phyloP scores from a whole-genome alignment of 352 stramenopile species.

The Phytophthora capsici region DNA sequence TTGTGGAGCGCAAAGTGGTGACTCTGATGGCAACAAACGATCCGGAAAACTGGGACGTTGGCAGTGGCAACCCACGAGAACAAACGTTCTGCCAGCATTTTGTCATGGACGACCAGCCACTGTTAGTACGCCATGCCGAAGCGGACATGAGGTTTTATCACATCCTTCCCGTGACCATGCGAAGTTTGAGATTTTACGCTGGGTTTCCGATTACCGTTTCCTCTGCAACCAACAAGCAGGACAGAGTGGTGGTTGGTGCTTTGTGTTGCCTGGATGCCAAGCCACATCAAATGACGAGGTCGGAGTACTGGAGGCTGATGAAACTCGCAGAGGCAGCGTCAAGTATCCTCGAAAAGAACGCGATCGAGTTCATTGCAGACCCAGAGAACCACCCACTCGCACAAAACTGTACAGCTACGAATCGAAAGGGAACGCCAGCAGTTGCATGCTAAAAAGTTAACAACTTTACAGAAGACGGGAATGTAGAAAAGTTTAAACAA shows the following conservation, averaged over 20 bases:
- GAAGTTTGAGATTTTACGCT: constrained; percentile 41
- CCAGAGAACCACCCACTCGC: too few relatives aligned
- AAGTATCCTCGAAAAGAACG: constrained; percentile 24
- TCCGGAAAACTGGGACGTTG: constrained; percentile 31
- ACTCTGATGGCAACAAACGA: constrained; percentile 34
- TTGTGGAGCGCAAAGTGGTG: constrained; percentile 34
- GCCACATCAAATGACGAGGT: constrained; percentile 38
- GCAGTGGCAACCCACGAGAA: constrained; percentile 34
- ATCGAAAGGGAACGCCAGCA: too few relatives aligned
- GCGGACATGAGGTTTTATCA: constrained; percentile 47
- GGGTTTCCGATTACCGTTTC: constrained; percentile 39
- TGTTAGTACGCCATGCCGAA: constrained; percentile 46
- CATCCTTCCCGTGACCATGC: constrained; percentile 31
- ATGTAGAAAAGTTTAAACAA: too few relatives aligned
- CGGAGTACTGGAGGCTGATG: constrained; percentile 45
- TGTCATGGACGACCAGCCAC: constrained; percentile 45
- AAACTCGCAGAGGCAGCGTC: constrained; percentile 41
- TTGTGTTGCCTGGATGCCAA: constrained; percentile 44
- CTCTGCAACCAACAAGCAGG: constrained; percentile 4
- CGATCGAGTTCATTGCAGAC: constrained; percentile 7
- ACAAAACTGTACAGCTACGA: too few relatives aligned
- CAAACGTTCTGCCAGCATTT: constrained; percentile 53
- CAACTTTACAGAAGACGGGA: too few relatives aligned
- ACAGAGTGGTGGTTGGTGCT: constrained; percentile 34
- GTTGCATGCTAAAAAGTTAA: too few relatives aligned